Evolutionary conservation across 495 filamentous ascomycete genomes (phyloP).

Genomic region (Parathielavia appendiculata): DNA sequence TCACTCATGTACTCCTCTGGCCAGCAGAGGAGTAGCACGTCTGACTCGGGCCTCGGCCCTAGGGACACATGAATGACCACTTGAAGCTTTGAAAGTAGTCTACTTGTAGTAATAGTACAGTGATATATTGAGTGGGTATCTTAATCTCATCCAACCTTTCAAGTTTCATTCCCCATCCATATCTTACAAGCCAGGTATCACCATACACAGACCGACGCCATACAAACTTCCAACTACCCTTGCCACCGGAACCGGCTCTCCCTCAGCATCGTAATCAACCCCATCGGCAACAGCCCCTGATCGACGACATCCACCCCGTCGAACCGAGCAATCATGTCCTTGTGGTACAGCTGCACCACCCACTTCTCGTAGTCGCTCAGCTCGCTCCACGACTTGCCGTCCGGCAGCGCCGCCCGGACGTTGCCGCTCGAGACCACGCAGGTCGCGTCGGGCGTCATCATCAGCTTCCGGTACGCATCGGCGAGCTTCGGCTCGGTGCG

Average conservation of each 20-base stretch:
- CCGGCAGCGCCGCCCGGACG: slow-evolving; percentile 16
- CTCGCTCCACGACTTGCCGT: slow-evolving; percentile 7
- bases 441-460: slow-evolving; percentile 7
- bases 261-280: slow-evolving; percentile 46
- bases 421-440: slow-evolving; percentile 12
- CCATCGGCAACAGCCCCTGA: slow-evolving; percentile 47
- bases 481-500: slow-evolving; percentile 26
- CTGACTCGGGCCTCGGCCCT: no score
- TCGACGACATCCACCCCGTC: slow-evolving; percentile 51
- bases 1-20: no score
- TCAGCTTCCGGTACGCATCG: slow-evolving; percentile 17
- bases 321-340: slow-evolving; percentile 45
- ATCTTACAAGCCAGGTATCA: neutral
- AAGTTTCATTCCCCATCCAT: neutral
- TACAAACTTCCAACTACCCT: slow-evolving; percentile 9
- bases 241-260: slow-evolving; percentile 30
- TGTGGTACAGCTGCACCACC: slow-evolving; percentile 47
- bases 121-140: no score
- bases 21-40: no score
- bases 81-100: no score
- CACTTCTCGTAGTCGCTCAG: slow-evolving; percentile 42
- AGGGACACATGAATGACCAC: no score
- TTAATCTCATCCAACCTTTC: no score
- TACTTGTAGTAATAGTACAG: no score
- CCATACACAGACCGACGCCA: neutral